Conservation (phyloP, 306 rosid species). For the Castanospermum australe region DNA sequence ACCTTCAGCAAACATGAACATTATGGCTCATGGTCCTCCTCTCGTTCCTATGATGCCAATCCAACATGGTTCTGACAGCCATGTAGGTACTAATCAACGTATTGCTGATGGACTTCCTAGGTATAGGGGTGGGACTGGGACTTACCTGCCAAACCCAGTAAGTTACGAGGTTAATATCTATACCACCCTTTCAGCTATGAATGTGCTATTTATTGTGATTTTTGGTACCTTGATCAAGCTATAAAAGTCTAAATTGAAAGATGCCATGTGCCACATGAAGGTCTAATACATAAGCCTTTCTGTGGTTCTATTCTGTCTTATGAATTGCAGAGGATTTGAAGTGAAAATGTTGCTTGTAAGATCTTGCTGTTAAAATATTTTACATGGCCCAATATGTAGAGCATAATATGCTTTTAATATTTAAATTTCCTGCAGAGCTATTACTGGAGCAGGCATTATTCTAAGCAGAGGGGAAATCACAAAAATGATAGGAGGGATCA, state of each 20-base stretch:
- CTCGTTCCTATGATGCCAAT: conserved; percentile 47
- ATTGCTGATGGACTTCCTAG: conserved; percentile 50
- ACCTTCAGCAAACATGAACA: conserved; percentile 42
- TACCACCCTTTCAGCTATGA: background rate
- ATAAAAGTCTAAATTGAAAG: background rate
- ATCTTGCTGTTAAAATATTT: background rate
- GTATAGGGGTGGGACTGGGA: conserved; percentile 70
- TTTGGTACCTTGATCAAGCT: conserved; percentile 41
- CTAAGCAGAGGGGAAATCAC: conserved; percentile 37
- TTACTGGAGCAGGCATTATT: conserved; percentile 39
- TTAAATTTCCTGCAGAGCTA: conserved; percentile 43
- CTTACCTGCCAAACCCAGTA: conserved; percentile 68
- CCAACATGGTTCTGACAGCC: conserved; percentile 36
- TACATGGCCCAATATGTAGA: background rate
- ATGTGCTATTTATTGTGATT: conserved; percentile 23
- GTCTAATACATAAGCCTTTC: background rate
- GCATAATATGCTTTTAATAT: background rate
- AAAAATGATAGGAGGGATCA: conserved; percentile 51
- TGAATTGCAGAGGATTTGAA: background rate
- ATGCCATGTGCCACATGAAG: background rate
- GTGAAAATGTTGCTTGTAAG: background rate
- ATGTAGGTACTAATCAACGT: conserved; percentile 27
- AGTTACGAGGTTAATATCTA: conserved; percentile 21
- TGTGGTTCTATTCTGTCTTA: background rate
- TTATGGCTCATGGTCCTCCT: conserved; percentile 38